Evolutionary conservation across 2,329 filamentous ascomycete species (phyloP).

Genomic region (Colletotrichum ledebouriae): DNA sequence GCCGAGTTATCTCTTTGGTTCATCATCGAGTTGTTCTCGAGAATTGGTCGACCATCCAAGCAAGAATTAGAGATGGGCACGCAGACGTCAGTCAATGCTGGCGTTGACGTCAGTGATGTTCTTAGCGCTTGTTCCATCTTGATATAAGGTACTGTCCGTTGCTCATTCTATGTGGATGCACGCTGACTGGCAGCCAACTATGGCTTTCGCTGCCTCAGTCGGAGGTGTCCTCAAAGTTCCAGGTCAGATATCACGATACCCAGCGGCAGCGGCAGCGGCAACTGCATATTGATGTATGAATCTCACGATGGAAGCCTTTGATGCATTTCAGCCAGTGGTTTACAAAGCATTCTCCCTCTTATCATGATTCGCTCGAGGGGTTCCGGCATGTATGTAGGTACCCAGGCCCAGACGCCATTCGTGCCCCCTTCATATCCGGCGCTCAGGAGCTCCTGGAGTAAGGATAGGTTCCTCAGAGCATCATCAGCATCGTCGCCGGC

Average conservation of each 20-base stretch:
- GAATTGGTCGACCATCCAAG: background rate
- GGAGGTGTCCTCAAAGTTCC: background rate
- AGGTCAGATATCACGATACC: background rate
- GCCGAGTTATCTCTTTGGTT: slow-evolving; percentile 9
- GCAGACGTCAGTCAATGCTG: background rate
- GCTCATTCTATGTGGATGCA: background rate
- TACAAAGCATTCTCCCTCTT: slow-evolving; percentile 4
- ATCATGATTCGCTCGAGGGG: slow-evolving; percentile 3
- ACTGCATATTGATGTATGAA: background rate
- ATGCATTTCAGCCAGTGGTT: background rate
- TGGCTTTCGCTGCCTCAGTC: background rate
- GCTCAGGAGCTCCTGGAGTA: background rate
- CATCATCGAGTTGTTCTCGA: slow-evolving; percentile 2
- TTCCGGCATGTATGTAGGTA: background rate
- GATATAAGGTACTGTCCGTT: background rate
- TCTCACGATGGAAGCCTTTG: background rate
- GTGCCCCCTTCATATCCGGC: slow-evolving; percentile 7
- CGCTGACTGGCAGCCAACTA: slow-evolving; percentile 1
- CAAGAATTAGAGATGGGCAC: background rate
- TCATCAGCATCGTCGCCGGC: background rate
- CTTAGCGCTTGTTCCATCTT: background rate
- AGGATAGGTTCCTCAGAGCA: slow-evolving; percentile 9
- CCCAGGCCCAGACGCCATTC: background rate
- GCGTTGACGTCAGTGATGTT: background rate
- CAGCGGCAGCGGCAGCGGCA: background rate